Percentiles rank a stretch among this genome's conserved stretches.
Conservation (phyloP, 1,139 yeast species). For the Eremothecium cymbalariae region DNA sequence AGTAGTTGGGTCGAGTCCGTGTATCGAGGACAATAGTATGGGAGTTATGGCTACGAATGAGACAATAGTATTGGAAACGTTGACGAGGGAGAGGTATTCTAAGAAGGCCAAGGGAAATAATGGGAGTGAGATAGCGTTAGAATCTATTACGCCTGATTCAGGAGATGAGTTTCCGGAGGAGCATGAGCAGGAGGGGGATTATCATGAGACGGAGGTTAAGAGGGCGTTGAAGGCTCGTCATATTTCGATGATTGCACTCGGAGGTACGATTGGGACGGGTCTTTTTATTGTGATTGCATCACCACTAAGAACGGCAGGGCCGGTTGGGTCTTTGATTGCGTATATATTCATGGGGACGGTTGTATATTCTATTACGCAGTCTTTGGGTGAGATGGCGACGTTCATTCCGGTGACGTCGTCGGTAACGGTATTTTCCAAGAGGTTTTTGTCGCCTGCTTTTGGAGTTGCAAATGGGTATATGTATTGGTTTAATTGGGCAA, state of each 20-base stretch:
- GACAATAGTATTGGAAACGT: constrained; percentile 2
- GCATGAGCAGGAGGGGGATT: constrained; percentile 29
- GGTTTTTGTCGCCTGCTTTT: constrained; percentile 61
- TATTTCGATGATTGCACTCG: constrained; percentile 56
- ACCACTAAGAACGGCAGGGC: constrained; percentile 50
- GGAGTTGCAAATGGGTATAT: constrained; percentile 80
- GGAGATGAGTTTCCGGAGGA: constrained; percentile 18
- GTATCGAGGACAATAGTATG: too few species aligned
- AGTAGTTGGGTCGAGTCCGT: too few species aligned
- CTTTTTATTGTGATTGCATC: constrained; percentile 50
- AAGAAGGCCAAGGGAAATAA: not conserved
- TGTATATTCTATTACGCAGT: constrained; percentile 59
- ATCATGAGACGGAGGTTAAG: constrained; percentile 36
- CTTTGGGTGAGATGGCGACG: constrained; percentile 74
- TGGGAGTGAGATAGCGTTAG: constrained; percentile 4
- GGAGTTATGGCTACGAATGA: too few species aligned
- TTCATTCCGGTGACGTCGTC: constrained; percentile 67
- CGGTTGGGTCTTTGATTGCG: constrained; percentile 56
- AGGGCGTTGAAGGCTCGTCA: constrained; percentile 52
- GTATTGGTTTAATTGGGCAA: constrained; percentile 85
- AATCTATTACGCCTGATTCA: constrained; percentile 3
- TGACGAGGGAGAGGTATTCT: not conserved
- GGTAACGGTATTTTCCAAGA: constrained; percentile 46
- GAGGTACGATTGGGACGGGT: constrained; percentile 70
- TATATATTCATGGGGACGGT: constrained; percentile 59